Evolutionary conservation across 768 basidiomycete species (phyloP).

Genomic region (Suillus ampliporus): DNA sequence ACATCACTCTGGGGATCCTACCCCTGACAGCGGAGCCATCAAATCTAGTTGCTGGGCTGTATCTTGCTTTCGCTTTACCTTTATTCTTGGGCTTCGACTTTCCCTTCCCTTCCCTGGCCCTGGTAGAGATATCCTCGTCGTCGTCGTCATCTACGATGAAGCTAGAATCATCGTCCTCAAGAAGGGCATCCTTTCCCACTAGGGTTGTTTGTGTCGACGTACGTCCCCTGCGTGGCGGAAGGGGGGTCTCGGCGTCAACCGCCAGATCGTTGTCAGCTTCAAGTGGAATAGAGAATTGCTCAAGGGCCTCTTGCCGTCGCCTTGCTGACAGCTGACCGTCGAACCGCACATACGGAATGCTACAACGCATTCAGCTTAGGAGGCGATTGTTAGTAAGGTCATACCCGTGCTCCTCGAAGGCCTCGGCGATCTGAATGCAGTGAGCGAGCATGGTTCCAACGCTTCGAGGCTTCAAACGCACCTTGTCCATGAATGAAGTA

Average conservation of each 20-base stretch:
- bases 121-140: slow-evolving; percentile 31
- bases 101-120: slow-evolving; percentile 32
- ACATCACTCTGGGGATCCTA: slow-evolving; percentile 76
- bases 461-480: slow-evolving; percentile 26
- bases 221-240: slow-evolving; percentile 17
- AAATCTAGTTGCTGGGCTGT: slow-evolving; percentile 18
- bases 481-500: slow-evolving; percentile 84
- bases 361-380: slow-evolving; percentile 32
- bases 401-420: slow-evolving; percentile 68
- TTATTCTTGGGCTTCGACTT: slow-evolving; percentile 48
- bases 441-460: background rate
- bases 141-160: slow-evolving; percentile 36
- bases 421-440: slow-evolving; percentile 65
- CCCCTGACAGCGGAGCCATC: slow-evolving; percentile 31
- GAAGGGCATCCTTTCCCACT: slow-evolving; percentile 19
- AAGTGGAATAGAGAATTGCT: slow-evolving; percentile 74
- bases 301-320: slow-evolving; percentile 77
- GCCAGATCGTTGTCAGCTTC: slow-evolving; percentile 35
- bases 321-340: slow-evolving; percentile 88
- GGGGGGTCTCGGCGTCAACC: slow-evolving; percentile 21
- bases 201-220: slow-evolving; percentile 9
- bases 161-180: slow-evolving; percentile 40
- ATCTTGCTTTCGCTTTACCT: slow-evolving; percentile 41
- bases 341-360: slow-evolving; percentile 80
- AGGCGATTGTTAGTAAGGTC: background rate